Base-by-base conservation (phyloP, 352 stramenopile genomes). In the Globisporangium nodosum region DNA sequence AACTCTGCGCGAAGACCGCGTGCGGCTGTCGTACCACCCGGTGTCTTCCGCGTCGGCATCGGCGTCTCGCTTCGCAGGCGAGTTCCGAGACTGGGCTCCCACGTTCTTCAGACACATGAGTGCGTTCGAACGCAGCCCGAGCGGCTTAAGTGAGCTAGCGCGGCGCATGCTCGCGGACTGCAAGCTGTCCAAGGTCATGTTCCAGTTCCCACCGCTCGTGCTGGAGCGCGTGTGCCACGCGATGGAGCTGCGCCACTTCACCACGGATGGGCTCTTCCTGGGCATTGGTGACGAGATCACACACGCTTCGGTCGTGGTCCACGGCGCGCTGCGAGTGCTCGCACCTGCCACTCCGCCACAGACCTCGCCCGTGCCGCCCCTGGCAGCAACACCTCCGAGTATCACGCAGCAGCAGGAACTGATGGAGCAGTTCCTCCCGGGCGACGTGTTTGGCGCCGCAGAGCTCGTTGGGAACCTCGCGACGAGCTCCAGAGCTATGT, bases 161-260 rank as follows among this genome's bases (percentile, higher is more conserved):
- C 51, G 61, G 16, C 61, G 61, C n/a, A 52, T 88, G n/a, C 60
- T 72, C 1, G 60, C 73, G 0, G 62, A 85, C 49, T 12, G 62
- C 12, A 63, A 52, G 0, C 35, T 80, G 16, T 69, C 54, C 15
- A 85, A 73, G 49, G 62, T 73, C 35, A 69, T 84, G 31, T 78
- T 77, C 54, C 78, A 89, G 58, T 74, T 88, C 49, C 73, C 78
- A 1, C 76, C 76, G 0, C 47, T 85, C 11, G 71, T 86, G 6
- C 56, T 87, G 15, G 78, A 87, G 31, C 68, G 78, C 1, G 45
- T 88, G 6, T 74, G 67, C 35, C 64, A 85, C 50, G 60, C 65
- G 20, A 73, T 88, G 58, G 60, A 83, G 35, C 42, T 80, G 1
- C 58, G 63, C 3, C 64, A 74, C 3, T 72, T 66, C 45, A n/a